These are phyloP conservation scores for Yamadazyma dushanensis DNA, from an alignment of 1,139 yeast genomes.

Conservation along the genomic window DNA sequence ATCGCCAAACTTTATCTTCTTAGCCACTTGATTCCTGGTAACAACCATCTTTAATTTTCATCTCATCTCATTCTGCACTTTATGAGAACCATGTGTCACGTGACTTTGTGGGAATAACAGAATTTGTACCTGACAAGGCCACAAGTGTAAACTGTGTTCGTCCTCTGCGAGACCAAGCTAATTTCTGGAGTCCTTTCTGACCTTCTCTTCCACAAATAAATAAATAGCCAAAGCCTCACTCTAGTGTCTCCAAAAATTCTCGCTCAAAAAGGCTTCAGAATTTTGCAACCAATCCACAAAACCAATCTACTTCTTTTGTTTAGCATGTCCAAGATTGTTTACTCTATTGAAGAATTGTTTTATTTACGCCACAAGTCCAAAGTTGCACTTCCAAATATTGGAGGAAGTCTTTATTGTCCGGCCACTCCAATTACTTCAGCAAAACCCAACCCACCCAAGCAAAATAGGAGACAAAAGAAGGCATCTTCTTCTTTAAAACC, in stretches of 20 bases:
- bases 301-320: background rate
- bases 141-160: too few relatives aligned
- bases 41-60: constrained; percentile 21
- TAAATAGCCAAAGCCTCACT: too few relatives aligned
- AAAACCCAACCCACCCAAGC: too few relatives aligned
- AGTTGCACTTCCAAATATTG: background rate
- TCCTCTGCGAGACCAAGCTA: too few relatives aligned
- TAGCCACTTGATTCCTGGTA: constrained; percentile 24
- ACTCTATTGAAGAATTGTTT: constrained; percentile 12
- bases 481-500: background rate
- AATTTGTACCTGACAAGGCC: background rate
- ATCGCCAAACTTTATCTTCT: constrained; percentile 28
- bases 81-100: background rate
- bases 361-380: constrained; percentile 5
- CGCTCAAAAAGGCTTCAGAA: background rate
- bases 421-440: too few relatives aligned
- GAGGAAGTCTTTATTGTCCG: background rate
- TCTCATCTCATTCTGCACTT: constrained; percentile 8
- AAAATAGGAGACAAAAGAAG: background rate
- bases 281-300: constrained; percentile 12
- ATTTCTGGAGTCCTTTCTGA: too few relatives aligned
- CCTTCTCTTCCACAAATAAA: too few relatives aligned
- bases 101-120: background rate
- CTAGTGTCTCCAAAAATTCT: too few relatives aligned
- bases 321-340: constrained; percentile 5